Evolutionary conservation across 164 flowering plant genomes (phyloP).

Genomic region (Stephania japonica): DNA sequence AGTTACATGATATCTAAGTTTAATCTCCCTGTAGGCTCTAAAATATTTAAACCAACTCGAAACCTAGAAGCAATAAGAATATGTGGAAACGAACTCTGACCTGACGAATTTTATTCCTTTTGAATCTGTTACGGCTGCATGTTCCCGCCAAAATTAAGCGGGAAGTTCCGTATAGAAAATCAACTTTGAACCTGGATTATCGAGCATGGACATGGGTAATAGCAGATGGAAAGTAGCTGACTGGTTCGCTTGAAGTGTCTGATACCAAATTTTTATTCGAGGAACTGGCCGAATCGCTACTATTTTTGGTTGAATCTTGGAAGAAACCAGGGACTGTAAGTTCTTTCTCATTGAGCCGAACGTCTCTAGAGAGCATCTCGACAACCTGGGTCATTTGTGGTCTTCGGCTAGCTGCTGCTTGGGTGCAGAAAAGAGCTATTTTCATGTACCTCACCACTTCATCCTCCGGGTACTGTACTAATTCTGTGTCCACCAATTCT

Average conservation of each 20-base stretch:
- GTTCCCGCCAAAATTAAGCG: background rate
- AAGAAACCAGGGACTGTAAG: conserved; percentile 66
- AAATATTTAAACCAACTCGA: background rate
- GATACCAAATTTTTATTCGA: conserved; percentile 20
- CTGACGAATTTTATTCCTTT: background rate
- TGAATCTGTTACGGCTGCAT: background rate
- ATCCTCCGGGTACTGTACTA: conserved; percentile 51
- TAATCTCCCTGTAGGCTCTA: background rate
- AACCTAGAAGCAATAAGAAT: background rate
- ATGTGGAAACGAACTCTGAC: background rate
- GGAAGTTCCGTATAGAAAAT: background rate
- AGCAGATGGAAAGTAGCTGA: conserved; percentile 37
- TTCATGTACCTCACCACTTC: conserved; percentile 55
- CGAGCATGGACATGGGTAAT: conserved; percentile 52
- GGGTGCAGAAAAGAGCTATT: conserved; percentile 82
- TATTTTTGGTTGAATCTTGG: conserved; percentile 17
- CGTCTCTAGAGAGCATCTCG: conserved; percentile 57
- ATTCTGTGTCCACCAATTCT: conserved; percentile 62
- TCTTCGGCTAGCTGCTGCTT: conserved; percentile 52
- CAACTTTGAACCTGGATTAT: conserved; percentile 20
- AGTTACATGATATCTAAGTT: background rate
- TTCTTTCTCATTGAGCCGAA: conserved; percentile 51
- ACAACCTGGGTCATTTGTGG: conserved; percentile 71
- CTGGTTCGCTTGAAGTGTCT: conserved; percentile 22
- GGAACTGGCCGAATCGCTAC: conserved; percentile 17